Conservation (phyloP, 2,329 filamentous ascomycete genomes). For the Dissoconium aciculare region DNA sequence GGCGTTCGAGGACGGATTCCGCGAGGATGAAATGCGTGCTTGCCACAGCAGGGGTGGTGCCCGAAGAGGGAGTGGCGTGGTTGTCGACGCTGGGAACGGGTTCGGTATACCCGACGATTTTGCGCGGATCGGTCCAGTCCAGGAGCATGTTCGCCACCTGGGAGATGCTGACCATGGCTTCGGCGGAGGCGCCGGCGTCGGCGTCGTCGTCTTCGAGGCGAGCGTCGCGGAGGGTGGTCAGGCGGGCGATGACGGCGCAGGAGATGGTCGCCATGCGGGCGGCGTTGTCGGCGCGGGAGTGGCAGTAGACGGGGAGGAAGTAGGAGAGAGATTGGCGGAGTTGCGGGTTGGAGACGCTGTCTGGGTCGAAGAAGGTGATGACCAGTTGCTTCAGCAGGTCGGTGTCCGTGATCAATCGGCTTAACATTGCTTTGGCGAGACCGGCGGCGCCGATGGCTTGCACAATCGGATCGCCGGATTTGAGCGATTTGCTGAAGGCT, state of each 20-base stretch:
- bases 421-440: conserved; percentile 73
- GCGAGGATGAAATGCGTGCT: conserved; percentile 64
- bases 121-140: conserved; percentile 90
- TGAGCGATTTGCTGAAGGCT: conserved; percentile 70
- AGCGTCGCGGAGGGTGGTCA: conserved; percentile 31
- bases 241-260: conserved; percentile 57
- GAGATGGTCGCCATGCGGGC: conserved; percentile 62
- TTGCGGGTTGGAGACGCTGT: conserved; percentile 62
- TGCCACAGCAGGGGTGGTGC: conserved; percentile 3
- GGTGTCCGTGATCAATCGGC: conserved; percentile 57
- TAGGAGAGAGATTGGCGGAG: conserved; percentile 81
- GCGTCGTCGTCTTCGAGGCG: conserved; percentile 36
- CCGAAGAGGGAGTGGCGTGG: no score
- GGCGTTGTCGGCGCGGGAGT: conserved; percentile 69
- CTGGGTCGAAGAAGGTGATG: conserved; percentile 73
- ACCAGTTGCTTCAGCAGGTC: conserved; percentile 70
- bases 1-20: conserved; percentile 57
- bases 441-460: conserved; percentile 70
- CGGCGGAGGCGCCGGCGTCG: conserved; percentile 54
- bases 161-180: conserved; percentile 53
- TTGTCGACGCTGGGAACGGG: conserved; percentile 5
- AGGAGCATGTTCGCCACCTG: conserved; percentile 69
- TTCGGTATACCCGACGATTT: conserved; percentile 36
- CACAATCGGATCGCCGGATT: conserved; percentile 55
- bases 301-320: conserved; percentile 89